Conservation (phyloP, 305 asterid species). For the Plantago coronopus region DNA sequence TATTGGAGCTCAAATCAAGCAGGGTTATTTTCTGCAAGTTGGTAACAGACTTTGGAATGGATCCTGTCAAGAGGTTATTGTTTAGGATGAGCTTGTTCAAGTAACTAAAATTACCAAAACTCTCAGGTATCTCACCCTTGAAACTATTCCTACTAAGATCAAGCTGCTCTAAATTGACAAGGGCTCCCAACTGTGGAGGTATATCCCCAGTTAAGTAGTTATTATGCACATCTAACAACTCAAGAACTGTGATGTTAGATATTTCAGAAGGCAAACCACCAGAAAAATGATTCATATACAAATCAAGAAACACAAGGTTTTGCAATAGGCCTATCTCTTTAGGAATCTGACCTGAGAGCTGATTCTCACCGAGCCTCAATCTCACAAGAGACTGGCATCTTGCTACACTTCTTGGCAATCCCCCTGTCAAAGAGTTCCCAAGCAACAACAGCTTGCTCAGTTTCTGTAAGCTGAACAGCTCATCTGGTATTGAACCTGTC, state of each 20-base stretch:
- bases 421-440: slow-evolving; percentile 70
- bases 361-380: slow-evolving; percentile 83
- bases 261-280: slow-evolving; percentile 73
- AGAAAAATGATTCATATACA: slow-evolving; percentile 76
- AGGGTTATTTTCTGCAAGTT: slow-evolving; percentile 71
- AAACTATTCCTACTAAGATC: slow-evolving; percentile 85
- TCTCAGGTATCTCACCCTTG: slow-evolving; percentile 58
- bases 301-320: slow-evolving; percentile 90
- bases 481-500: slow-evolving; percentile 78
- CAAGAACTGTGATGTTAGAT: slow-evolving; percentile 61
- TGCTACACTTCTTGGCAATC: slow-evolving; percentile 52
- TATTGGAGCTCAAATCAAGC: slow-evolving; percentile 77
- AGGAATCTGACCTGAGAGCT: slow-evolving; percentile 82
- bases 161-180: slow-evolving; percentile 75
- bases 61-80: slow-evolving; percentile 60
- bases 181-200: slow-evolving; percentile 56
- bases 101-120: slow-evolving; percentile 86
- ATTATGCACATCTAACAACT: slow-evolving; percentile 72
- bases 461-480: slow-evolving; percentile 64
- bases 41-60: slow-evolving; percentile 54
- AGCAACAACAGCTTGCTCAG: slow-evolving; percentile 75
- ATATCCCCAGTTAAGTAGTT: slow-evolving; percentile 64
- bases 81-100: slow-evolving; percentile 70
- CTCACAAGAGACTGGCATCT: slow-evolving; percentile 81
- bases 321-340: slow-evolving; percentile 76